These are phyloP conservation scores for Mortierella sp. DNA, from an alignment of 371 early-diverging fungal genomes.

Conservation along the genomic window DNA sequence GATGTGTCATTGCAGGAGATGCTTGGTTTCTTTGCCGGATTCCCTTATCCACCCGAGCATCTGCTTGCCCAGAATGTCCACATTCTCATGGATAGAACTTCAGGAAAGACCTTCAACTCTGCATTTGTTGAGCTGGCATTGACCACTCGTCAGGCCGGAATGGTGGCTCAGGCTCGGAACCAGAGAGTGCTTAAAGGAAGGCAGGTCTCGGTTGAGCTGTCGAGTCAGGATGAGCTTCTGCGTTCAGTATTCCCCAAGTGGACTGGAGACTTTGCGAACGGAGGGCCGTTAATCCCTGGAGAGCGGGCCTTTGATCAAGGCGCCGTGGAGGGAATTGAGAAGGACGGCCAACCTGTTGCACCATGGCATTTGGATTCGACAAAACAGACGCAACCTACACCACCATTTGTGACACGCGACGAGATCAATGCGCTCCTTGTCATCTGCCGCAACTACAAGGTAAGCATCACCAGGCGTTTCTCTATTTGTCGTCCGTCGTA, in stretches of 20 bases:
- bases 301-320: not conserved
- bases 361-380: not conserved
- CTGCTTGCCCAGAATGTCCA: constrained; percentile 58
- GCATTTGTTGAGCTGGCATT: constrained; percentile 65
- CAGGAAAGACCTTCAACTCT: constrained; percentile 65
- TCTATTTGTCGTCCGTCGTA: too few species aligned
- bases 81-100: constrained; percentile 62
- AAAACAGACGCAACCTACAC: constrained; percentile 50
- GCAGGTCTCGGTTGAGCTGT: constrained; percentile 69
- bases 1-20: constrained; percentile 56
- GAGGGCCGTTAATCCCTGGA: constrained; percentile 60
- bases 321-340: not conserved
- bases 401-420: constrained; percentile 78
- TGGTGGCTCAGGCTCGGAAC: constrained; percentile 67
- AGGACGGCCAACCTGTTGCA: not conserved
- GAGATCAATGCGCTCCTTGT: constrained; percentile 80
- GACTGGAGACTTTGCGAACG: constrained; percentile 68
- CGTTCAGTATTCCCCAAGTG: constrained; percentile 78
- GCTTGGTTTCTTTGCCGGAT: constrained; percentile 33
- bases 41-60: constrained; percentile 44
- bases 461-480: constrained; percentile 21
- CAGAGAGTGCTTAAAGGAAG: constrained; percentile 76
- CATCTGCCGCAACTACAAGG: constrained; percentile 83
- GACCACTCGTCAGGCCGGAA: constrained; percentile 53
- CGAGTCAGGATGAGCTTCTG: constrained; percentile 77